Evolutionary conservation across 177 flowering plant genomes (phyloP).

Genomic region (Vitis hybrid): DNA sequence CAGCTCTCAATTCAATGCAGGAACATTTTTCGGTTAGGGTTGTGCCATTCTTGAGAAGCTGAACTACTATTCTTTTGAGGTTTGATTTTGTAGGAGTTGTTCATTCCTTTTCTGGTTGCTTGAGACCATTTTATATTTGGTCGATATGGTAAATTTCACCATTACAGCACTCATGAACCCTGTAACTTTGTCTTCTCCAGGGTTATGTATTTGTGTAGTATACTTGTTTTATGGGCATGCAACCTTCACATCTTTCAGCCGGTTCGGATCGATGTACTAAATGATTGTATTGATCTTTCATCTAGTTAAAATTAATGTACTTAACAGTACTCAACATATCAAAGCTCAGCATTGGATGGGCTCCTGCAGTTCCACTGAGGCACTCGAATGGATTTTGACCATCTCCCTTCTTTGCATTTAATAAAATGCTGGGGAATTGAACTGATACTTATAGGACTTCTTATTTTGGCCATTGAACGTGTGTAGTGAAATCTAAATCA

Average conservation of each 20-base stretch:
- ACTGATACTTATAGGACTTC: no score
- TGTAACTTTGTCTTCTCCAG: conserved; percentile 10
- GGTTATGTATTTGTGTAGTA: conserved; percentile 11
- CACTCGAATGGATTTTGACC: no score
- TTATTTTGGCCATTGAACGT: no score
- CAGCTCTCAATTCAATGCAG: conserved; percentile 3
- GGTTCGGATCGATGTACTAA: background rate
- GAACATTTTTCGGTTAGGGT: background rate
- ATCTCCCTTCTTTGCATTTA: background rate
- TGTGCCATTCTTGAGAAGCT: conserved; percentile 13
- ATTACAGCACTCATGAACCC: background rate
- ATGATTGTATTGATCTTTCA: background rate
- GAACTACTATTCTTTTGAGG: conserved; percentile 7
- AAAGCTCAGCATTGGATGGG: no score
- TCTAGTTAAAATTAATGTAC: background rate
- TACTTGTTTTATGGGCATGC: conserved; percentile 8
- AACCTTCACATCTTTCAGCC: background rate
- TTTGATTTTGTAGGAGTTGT: conserved; percentile 6
- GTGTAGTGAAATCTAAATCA: no score
- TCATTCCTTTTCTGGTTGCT: conserved; percentile 9
- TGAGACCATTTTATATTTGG: conserved; percentile 3
- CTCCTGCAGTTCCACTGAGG: no score
- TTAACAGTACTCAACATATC: no score
- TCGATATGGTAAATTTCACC: conserved; percentile 4
- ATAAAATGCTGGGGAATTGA: no score